Evolutionary conservation across 2,329 filamentous ascomycete species (phyloP), one percentile per base, ranked within the genome.

Genomic region (Chaetomium globosum): DNA sequence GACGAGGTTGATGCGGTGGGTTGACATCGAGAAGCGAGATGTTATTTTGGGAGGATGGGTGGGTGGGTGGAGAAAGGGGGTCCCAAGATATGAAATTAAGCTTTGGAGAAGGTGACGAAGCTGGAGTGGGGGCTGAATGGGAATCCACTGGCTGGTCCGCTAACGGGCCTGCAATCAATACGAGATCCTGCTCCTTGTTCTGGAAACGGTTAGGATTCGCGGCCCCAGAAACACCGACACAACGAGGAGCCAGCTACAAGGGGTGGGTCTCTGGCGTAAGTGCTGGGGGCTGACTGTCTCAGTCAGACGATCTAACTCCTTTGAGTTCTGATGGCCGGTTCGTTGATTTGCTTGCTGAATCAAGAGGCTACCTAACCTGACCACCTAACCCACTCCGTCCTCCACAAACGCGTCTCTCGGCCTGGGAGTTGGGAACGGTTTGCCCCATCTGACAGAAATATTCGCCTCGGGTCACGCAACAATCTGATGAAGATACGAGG

Each of bases 1-100:
- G 48, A 54, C 21, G n/a, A 36, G 53, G 39, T 13, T 49, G 43
- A 63, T 39, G 59, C 59, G 23, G 26, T 39, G 33, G 48, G 31
- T 31, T 26, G 23, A 31, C 33, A 54, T 61, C 16, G 33, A 23
- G 19, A 26, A 31, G 51, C 19, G 26, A 23, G 26, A 26, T 26
- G 26, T 26, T 26, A 26, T 26, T 16, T 43, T 43, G 51, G 26
- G 12, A 8, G 28, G 26, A 28, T 53, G 51, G 51, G n/a, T 43
- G 51, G 26, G 12, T 19, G 28, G 26, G 51, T 53, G 51, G 51
- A 30, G 51, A 53, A 53, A 30, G 23, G 51, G 19, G 23, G 21
- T 16, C 6, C 26, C 12, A n/a, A 30, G 26, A n/a, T 13, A 19
- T 16, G 13, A 26, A 52, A 53, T 30, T 30, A 53, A 53, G 51